A percentile compares a stretch with the other conserved stretches of the same genome.
Evolutionary conservation across 352 stramenopile genomes (phyloP).

Genomic region (Phytopythium mirpurense): DNA sequence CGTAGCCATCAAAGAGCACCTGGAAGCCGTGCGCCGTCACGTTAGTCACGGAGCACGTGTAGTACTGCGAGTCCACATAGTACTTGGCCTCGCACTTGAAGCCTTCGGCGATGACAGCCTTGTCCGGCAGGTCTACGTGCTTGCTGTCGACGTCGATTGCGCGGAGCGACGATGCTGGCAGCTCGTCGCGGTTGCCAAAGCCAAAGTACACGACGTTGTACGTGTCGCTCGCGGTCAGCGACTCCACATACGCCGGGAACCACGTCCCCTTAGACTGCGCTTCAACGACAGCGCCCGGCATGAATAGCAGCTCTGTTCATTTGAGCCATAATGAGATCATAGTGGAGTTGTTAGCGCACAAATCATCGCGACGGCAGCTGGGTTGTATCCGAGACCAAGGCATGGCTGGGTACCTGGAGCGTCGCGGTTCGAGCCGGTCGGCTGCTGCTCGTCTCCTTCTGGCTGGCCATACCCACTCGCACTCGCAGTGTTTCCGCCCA

Average conservation of each 20-base stretch:
- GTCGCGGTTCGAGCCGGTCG: not conserved
- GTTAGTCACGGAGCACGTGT: conserved; percentile 60
- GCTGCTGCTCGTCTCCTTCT: not conserved
- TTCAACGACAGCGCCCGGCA: conserved; percentile 46
- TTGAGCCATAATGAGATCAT: not conserved
- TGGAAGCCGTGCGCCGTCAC: conserved; percentile 70
- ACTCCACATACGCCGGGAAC: conserved; percentile 64
- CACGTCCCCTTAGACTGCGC: conserved; percentile 58
- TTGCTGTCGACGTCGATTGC: conserved; percentile 27
- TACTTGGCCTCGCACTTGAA: conserved; percentile 76
- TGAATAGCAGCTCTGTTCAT: conserved; percentile 30
- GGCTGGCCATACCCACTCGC: not conserved
- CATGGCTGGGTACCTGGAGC: not conserved
- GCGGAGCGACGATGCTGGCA: conserved; percentile 36
- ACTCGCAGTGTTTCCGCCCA: conserved; percentile 3
- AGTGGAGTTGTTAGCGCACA: not conserved
- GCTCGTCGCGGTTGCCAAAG: conserved; percentile 56
- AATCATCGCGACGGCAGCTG: too few relatives aligned
- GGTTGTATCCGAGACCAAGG: not conserved
- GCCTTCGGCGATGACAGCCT: conserved; percentile 40
- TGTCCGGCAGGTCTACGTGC: conserved; percentile 25
- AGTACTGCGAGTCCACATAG: conserved; percentile 74
- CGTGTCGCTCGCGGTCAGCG: conserved; percentile 39
- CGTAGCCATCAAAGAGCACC: conserved; percentile 86
- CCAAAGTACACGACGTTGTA: conserved; percentile 76